Evolutionary conservation across 192 early-diverging fungal genomes (phyloP), one percentile per base, ranked within the genome.

Genomic region (Coemansia sp.): DNA sequence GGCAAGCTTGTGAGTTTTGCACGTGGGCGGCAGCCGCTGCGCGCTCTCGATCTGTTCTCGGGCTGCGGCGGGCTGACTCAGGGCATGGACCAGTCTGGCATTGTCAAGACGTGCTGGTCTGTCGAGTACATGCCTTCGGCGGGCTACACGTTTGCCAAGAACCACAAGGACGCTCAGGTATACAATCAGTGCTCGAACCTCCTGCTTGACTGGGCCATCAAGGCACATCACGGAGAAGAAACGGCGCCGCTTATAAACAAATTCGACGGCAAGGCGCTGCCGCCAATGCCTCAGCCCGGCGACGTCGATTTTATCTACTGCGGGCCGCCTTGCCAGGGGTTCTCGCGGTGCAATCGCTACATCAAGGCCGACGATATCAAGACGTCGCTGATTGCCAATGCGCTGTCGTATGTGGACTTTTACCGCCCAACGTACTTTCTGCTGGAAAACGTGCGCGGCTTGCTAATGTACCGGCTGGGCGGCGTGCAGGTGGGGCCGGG

Each of bases 281-380:
- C 64, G 16, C 64, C 69, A 0, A 80, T 86, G 79, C 84, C 84
- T 5, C 51, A 51, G 12, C 79, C 80, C 1, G 84, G 74, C 25
- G 71, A 78, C 26, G 79, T 85, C 8, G 80, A 84, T 50, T 79
- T 86, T 58, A 82, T 86, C 25, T 86, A 85, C 48, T 83, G 85
- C 47, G 85, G 85, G 0, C 85, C 85, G 13, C 82, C 83, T 3
- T 86, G 85, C 66, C 84, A 86, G 46, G 85, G 85, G 19, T 85
- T 83, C 47, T 81, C 77, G 28, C 56, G 76, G 4, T 54, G 81
- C 44, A 85, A 85, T 52, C 65, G 78, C 21, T 80, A 56, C 44
- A 52, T 78, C 39, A 80, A 81, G 40, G 78, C 76, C 1, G 74
- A 84, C 37, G 83, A 85, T 42, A 67, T 80, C 39, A 87, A 85